Conservation (phyloP, 1,284 basidiomycete species). For the Xanthoconium separans region DNA sequence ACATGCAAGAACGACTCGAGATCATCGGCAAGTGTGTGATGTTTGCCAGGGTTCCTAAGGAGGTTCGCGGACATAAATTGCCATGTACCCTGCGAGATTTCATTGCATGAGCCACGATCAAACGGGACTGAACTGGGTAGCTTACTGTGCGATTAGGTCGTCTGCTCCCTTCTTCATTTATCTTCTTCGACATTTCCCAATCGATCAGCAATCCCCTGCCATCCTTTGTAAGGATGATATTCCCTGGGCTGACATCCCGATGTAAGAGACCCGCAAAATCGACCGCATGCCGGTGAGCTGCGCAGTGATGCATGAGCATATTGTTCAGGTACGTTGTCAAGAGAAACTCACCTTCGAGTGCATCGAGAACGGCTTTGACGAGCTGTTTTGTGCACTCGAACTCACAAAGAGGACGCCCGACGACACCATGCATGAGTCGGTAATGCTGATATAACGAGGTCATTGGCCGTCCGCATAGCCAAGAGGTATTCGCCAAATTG, state of each 20-base stretch:
- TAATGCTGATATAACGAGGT: constrained; percentile 3
- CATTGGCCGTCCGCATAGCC: neutral
- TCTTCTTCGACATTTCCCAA: constrained; percentile 1
- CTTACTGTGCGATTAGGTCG: neutral
- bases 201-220: constrained; percentile 5
- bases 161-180: neutral
- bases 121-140: neutral
- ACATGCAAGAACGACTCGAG: neutral
- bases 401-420: neutral
- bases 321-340: too few relatives aligned
- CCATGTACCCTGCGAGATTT: neutral
- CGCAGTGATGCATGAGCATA: neutral
- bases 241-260: neutral
- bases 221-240: constrained; percentile 1
- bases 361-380: neutral
- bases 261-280: neutral
- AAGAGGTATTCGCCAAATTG: neutral
- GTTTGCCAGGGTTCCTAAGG: neutral
- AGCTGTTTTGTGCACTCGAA: neutral
- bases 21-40: neutral
- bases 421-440: neutral
- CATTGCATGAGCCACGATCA: neutral
- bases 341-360: neutral
- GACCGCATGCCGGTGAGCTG: constrained; percentile 3
- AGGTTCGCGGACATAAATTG: neutral